Base-by-base conservation (phyloP, 768 basidiomycete species). In the Serendipita vermifera region DNA sequence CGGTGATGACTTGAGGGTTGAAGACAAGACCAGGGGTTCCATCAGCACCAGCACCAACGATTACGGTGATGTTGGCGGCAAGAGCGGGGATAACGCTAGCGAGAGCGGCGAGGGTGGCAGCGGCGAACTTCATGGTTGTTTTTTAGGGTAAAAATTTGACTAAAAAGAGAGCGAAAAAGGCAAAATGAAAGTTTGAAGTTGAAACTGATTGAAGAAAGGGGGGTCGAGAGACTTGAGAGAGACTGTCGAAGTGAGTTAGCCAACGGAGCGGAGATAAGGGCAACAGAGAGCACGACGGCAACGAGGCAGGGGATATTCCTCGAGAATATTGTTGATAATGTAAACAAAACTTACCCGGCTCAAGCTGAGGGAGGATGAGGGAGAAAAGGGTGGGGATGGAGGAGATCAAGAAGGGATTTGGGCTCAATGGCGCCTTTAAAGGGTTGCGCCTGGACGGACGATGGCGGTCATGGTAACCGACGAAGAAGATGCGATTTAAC, bases 121-220 rank as follows among this genome's bases (percentile, higher is more conserved):
- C 27, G 22, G 46, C 26, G 46, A 51, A 51, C 46, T 51, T 51
- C 46, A 51, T 51, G 46, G 9, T 51, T 7, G 46, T n/a, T n/a
- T n/a, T n/a, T n/a, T n/a, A n/a, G n/a, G n/a, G 17, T 51, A 20
- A 24, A 29, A 29, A 31, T 20, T 11, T n/a, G n/a, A 31, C n/a
- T 22, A n/a, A 20, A 26, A 31, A 51, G 46, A 51, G 46, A 27
- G 22, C 26, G 22, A 29, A 20, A 31, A 22, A 7, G 17, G 46
- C 13, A 13, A 22, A 43, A 43, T 43, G 41, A 43, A 11, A 11
- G 46, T 31, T 51, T 17, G 39, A 41, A 7, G 17, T n/a, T n/a
- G n/a, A n/a, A n/a, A n/a, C n/a, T n/a, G n/a, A n/a, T n/a, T n/a
- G n/a, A n/a, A n/a, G n/a, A n/a, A n/a, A n/a, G n/a, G n/a, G n/a